Base-by-base conservation (phyloP, 441 rosid species). In the Melastoma candidum region DNA sequence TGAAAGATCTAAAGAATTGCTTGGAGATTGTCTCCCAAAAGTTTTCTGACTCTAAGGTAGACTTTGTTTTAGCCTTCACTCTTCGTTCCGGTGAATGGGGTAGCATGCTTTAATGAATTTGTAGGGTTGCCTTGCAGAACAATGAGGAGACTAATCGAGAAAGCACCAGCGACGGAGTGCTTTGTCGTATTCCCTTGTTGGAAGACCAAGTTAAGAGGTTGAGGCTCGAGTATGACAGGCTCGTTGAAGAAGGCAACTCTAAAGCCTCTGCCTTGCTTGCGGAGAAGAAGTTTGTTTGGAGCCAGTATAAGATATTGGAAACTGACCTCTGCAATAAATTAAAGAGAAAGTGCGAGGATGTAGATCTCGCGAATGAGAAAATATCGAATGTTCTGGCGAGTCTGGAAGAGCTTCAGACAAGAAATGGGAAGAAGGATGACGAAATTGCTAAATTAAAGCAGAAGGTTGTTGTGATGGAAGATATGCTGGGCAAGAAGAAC, bases 221-320 rank as follows among this genome's bases (percentile, higher is more conserved):
- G 59, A 75, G 74, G 58, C 76, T 63, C 53, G 76, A 87, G 54
- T 74, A 46, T 44, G 58, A 73, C 64, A 70, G 68, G 64, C 70
- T 80, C 71, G 63, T 74, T 59, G 66, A 69, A 17, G 83, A 80
- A 52, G 83, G 71, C 76, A 63, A 60, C 39, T 62, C 71, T 26
- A 87, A 86, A 53, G 70, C 75, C 7, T 70, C 83, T 56, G 75
- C 77, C 4, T 78, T 92, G 12, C 7, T 74, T 73, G 67, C 65
- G 13, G 89, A 92, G 73, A 85, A 80, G 56, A 69, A 77, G 46
- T 87, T 92, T 67, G 73, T 79, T 4, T 76, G 94, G 95, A 67
- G 81, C 60, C 96, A 92, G 66, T 74, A 73, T 56, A 77, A 73
- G 51, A 49, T 61, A 53, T 54, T 83, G 59, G 87, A 92, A 58